These are phyloP conservation scores for Cercophora sp. DNA, from an alignment of 495 filamentous ascomycete species.

Conservation along the genomic window DNA sequence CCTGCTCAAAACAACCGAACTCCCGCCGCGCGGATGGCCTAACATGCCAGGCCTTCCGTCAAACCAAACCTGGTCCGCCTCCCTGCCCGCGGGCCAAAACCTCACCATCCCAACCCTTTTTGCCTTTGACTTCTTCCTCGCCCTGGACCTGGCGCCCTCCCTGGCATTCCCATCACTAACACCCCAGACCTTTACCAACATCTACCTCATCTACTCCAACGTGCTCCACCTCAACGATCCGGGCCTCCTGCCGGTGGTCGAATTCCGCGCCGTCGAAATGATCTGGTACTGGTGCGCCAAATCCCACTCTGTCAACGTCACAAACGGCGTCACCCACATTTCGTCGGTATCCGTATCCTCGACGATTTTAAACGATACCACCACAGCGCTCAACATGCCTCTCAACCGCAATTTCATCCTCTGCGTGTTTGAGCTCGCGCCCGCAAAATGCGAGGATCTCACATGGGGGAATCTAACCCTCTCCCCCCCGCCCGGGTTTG, in stretches of 20 bases:
- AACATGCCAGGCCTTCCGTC: conserved; percentile 1
- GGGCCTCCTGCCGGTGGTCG: not conserved
- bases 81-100: conserved; percentile 1
- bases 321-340: not conserved
- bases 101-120: not conserved
- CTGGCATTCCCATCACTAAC: not conserved
- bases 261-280: conserved; percentile 1
- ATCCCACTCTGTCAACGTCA: not conserved
- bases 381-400: conserved; percentile 1
- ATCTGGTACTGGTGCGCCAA: not conserved
- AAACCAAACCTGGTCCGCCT: not conserved
- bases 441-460: not conserved
- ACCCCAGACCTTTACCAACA: conserved; percentile 2
- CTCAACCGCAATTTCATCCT: not conserved
- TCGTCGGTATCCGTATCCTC: not conserved
- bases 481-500: not conserved
- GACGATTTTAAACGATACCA: not conserved
- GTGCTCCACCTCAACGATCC: not conserved
- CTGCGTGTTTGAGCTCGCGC: not conserved
- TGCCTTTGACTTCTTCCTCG: conserved; percentile 4
- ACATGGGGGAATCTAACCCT: not conserved
- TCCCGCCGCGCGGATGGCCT: not conserved
- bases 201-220: conserved; percentile 2
- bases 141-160: not conserved
- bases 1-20: not conserved